phyloP scores from a whole-genome alignment of 140 eudicot genomes.

The Stevia rebaudiana region DNA sequence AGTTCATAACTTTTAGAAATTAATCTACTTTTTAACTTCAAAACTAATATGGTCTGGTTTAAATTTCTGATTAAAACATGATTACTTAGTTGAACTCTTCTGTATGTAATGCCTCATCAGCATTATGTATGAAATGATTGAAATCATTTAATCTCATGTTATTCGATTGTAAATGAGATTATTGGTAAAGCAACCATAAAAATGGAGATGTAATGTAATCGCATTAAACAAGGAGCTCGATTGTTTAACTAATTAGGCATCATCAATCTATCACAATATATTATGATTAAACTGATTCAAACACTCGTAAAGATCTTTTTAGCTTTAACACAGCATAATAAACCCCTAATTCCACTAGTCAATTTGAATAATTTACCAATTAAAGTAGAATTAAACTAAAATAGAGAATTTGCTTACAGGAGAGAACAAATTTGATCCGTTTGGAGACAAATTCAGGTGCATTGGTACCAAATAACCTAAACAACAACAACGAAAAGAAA shows the following conservation, averaged over 20 bases:
- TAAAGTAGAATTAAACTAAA: not conserved
- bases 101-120: no score
- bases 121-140: no score
- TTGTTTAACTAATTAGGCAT: no score
- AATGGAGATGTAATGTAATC: no score
- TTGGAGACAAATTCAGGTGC: constrained; percentile 16
- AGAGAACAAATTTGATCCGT: constrained; percentile 6
- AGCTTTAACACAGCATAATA: not conserved
- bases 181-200: not conserved
- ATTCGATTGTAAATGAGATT: not conserved
- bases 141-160: no score
- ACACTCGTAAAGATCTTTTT: not conserved
- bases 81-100: no score
- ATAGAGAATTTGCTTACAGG: constrained; percentile 31
- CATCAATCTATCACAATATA: no score
- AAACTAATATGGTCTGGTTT: not conserved
- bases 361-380: not conserved
- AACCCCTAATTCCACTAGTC: not conserved
- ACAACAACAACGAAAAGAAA: not conserved
- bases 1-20: not conserved
- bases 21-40: not conserved
- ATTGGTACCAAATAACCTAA: constrained; percentile 30
- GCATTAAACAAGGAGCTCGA: no score
- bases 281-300: not conserved
- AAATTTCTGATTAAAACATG: not conserved